Conservation (phyloP, 805 yeast genomes). For the Ogataea corticis region DNA sequence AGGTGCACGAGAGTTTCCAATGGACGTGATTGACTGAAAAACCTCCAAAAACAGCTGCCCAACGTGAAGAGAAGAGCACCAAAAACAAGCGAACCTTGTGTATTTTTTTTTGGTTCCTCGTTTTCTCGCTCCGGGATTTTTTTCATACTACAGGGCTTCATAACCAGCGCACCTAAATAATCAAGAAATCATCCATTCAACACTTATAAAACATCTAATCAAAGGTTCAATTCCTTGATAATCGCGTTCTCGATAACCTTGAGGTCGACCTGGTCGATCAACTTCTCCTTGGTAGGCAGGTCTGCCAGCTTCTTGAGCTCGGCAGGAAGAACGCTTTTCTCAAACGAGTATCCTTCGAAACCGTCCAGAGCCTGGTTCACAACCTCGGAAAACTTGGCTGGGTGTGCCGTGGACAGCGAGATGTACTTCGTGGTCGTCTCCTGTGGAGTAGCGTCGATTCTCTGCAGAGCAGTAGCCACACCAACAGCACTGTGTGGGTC, state of each 20-base stretch:
- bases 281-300: slow-evolving; percentile 72
- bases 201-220: slow-evolving; percentile 37
- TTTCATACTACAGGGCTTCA: slow-evolving; percentile 18
- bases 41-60: slow-evolving; percentile 1
- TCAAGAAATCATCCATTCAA: neutral
- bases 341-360: slow-evolving; percentile 78
- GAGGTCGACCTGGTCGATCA: slow-evolving; percentile 70
- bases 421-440: slow-evolving; percentile 49
- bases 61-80: neutral
- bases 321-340: slow-evolving; percentile 82
- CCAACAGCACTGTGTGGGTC: slow-evolving; percentile 99
- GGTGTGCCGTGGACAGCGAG: slow-evolving; percentile 96
- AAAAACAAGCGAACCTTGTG: neutral
- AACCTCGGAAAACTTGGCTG: slow-evolving; percentile 97
- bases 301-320: slow-evolving; percentile 73
- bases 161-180: slow-evolving; percentile 10
- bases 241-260: slow-evolving; percentile 75
- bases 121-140: neutral
- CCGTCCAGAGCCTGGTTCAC: slow-evolving; percentile 76
- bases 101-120: neutral
- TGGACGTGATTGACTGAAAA: neutral
- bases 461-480: slow-evolving; percentile 70
- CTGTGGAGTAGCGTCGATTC: slow-evolving; percentile 46
- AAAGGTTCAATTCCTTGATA: slow-evolving; percentile 56
- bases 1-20: neutral